phyloP scores from a whole-genome alignment of 2,329 filamentous ascomycete species.

The Hypoxylon sp. region DNA sequence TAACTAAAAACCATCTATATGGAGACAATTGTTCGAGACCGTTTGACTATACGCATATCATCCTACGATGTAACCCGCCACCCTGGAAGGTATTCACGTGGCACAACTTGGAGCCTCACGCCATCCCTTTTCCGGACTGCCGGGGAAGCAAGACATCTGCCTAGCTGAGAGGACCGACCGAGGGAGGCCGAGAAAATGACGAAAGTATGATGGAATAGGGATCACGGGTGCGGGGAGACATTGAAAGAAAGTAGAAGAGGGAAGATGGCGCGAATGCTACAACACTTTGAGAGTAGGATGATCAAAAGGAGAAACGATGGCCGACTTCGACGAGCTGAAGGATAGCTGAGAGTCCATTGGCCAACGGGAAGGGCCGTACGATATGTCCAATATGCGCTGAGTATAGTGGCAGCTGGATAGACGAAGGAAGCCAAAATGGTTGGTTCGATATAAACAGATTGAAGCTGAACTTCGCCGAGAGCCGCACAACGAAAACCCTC shows the following conservation, averaged over 20 bases:
- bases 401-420: not conserved
- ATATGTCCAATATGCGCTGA: not conserved
- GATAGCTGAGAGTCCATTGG: not conserved
- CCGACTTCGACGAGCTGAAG: conserved; percentile 10
- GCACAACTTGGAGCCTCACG: conserved; percentile 24
- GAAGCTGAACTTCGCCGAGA: conserved; percentile 17
- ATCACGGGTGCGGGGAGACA: not conserved
- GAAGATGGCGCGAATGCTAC: conserved; percentile 19
- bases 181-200: conserved; percentile 4
- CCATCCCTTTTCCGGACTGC: conserved; percentile 18
- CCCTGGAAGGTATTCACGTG: conserved; percentile 19
- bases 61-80: not conserved
- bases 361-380: not conserved
- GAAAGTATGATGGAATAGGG: not conserved
- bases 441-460: conserved; percentile 1
- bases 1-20: not conserved
- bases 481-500: conserved; percentile 2
- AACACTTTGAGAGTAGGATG: conserved; percentile 4
- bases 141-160: conserved; percentile 3
- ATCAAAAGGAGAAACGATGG: conserved; percentile 1
- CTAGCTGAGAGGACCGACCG: not conserved
- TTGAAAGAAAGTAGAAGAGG: not conserved
- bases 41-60: not conserved
- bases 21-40: conserved; percentile 3
- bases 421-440: not conserved